These are phyloP conservation scores for Puccinia polysora DNA, from an alignment of 1,284 basidiomycete genomes.

Conservation along the genomic window DNA sequence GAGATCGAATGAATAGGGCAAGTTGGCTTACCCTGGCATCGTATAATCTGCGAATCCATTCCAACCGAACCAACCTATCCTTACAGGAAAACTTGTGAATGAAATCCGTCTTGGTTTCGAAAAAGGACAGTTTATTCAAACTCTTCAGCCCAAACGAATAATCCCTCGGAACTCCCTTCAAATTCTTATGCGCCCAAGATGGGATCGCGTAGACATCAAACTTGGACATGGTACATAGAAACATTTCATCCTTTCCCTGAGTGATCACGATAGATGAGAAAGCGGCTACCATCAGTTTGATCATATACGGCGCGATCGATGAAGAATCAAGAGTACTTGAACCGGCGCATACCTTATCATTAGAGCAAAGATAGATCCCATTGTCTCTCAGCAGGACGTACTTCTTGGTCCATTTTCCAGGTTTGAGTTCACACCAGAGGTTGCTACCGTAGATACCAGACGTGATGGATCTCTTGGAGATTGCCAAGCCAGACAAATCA, in stretches of 20 bases:
- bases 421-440: conserved; percentile 26
- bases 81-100: conserved; percentile 35
- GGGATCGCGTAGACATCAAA: conserved; percentile 40
- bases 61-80: neutral
- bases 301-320: neutral
- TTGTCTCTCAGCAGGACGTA: conserved; percentile 35
- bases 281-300: too few relatives aligned
- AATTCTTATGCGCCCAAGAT: neutral
- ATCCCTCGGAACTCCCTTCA: conserved; percentile 29
- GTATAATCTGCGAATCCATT: conserved; percentile 43
- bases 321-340: neutral
- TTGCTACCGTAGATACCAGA: conserved; percentile 21
- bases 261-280: neutral
- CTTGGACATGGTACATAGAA: conserved; percentile 38
- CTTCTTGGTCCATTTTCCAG: conserved; percentile 42
- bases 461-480: conserved; percentile 31
- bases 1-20: neutral
- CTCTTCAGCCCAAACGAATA: conserved; percentile 40
- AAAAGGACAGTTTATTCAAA: conserved; percentile 38
- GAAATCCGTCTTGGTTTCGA: conserved; percentile 43
- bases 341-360: conserved; percentile 44
- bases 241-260: conserved; percentile 42
- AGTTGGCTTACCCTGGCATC: conserved; percentile 35
- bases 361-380: conserved; percentile 24
- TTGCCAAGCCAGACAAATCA: conserved; percentile 13